phyloP scores from a whole-genome alignment of 192 early-diverging fungal genomes.

The Backusella psychrophila region DNA sequence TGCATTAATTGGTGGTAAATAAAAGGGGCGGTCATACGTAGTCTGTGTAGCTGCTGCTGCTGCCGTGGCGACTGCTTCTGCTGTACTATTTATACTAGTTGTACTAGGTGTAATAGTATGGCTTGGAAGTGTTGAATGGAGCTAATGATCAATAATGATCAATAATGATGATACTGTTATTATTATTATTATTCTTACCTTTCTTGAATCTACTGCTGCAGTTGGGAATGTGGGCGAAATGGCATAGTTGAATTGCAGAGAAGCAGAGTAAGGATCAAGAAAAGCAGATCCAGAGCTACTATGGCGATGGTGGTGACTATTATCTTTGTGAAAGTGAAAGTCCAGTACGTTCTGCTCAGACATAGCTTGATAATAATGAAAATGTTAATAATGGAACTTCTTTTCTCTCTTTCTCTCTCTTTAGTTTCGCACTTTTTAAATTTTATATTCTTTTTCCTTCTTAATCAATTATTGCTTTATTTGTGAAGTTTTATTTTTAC shows the following conservation, averaged over 20 bases:
- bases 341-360: slow-evolving; percentile 7
- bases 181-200: neutral
- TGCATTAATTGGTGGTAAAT: slow-evolving; percentile 6
- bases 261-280: neutral
- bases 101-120: neutral
- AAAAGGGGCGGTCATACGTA: neutral
- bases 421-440: neutral
- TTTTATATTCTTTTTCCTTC: neutral
- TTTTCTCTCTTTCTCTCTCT: neutral
- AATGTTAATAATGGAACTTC: neutral
- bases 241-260: neutral
- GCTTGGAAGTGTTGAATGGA: neutral
- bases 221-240: neutral
- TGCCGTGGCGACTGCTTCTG: neutral
- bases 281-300: neutral
- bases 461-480: neutral
- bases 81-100: neutral
- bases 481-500: neutral
- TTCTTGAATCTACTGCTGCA: neutral
- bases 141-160: neutral
- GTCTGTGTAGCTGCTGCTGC: neutral
- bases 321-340: slow-evolving; percentile 3
- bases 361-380: neutral
- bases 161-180: neutral
- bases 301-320: neutral